These are phyloP conservation scores for Jackrogersella minutella DNA, from an alignment of 495 filamentous ascomycete genomes.

Conservation along the genomic window DNA sequence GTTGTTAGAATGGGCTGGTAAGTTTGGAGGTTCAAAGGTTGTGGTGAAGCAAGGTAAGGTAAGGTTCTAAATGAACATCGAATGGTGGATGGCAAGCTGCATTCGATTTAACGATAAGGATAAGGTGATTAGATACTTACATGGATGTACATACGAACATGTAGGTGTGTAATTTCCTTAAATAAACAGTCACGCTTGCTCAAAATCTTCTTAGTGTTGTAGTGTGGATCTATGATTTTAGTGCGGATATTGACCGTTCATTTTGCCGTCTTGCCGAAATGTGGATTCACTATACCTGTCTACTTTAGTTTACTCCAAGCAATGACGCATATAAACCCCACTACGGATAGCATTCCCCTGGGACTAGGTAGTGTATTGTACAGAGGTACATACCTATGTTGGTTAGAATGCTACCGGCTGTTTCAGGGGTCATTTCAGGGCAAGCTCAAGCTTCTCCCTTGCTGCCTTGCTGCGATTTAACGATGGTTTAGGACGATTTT, in stretches of 20 bases:
- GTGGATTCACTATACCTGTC: neutral
- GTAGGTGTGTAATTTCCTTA: neutral
- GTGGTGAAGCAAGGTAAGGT: neutral
- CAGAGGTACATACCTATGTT: too few species aligned
- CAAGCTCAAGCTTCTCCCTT: slow-evolving; percentile 8
- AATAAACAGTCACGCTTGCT: neutral
- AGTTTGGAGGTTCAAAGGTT: neutral
- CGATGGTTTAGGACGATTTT: too few species aligned
- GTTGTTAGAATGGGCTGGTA: neutral
- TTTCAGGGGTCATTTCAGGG: slow-evolving; percentile 11
- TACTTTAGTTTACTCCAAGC: neutral
- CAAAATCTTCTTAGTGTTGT: neutral
- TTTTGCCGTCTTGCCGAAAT: neutral
- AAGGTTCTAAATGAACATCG: neutral
- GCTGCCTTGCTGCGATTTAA: neutral
- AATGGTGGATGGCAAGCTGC: slow-evolving; percentile 1
- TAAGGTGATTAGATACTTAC: slow-evolving; percentile 5
- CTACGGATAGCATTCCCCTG: slow-evolving; percentile 15
- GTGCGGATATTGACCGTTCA: neutral
- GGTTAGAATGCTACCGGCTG: neutral
- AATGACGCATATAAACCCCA: slow-evolving; percentile 34
- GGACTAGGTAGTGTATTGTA: too few species aligned
- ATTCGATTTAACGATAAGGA: slow-evolving; percentile 12
- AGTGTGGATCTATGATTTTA: neutral
- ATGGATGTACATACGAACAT: neutral